Evolutionary conservation across 257 asterid species (phyloP).

Genomic region (Jacaranda mimosifolia): DNA sequence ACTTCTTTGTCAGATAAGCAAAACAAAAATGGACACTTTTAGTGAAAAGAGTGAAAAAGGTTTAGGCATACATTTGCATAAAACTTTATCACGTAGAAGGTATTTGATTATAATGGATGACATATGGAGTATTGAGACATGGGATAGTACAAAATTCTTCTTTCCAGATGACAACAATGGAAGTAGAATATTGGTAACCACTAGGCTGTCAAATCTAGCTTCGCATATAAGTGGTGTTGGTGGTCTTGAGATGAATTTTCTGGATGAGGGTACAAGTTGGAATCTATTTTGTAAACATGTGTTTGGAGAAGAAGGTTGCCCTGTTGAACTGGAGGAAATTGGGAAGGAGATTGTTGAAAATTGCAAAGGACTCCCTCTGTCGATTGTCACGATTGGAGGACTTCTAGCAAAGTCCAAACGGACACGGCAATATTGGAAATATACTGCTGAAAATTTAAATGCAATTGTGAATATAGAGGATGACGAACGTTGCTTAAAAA

Average conservation of each 20-base stretch:
- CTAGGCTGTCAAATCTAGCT: constrained; percentile 29
- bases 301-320: constrained; percentile 24
- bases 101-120: constrained; percentile 27
- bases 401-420: constrained; percentile 10
- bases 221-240: background rate
- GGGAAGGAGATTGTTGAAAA: constrained; percentile 25
- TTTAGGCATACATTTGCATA: background rate
- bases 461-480: constrained; percentile 19
- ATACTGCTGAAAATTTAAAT: constrained; percentile 8
- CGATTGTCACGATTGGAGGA: constrained; percentile 34
- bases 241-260: background rate
- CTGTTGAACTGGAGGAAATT: constrained; percentile 16
- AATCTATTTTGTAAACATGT: background rate
- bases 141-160: background rate
- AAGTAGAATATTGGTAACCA: constrained; percentile 33
- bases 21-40: background rate
- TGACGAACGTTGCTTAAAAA: constrained; percentile 9
- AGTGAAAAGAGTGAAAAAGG: background rate
- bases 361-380: constrained; percentile 44
- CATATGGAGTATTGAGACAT: constrained; percentile 11
- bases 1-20: background rate
- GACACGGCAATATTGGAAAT: background rate
- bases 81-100: background rate
- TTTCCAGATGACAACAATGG: constrained; percentile 11
- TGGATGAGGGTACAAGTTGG: constrained; percentile 29